Evolutionary conservation across 2,329 filamentous ascomycete species (phyloP).

Genomic region (Fusarium sp.): DNA sequence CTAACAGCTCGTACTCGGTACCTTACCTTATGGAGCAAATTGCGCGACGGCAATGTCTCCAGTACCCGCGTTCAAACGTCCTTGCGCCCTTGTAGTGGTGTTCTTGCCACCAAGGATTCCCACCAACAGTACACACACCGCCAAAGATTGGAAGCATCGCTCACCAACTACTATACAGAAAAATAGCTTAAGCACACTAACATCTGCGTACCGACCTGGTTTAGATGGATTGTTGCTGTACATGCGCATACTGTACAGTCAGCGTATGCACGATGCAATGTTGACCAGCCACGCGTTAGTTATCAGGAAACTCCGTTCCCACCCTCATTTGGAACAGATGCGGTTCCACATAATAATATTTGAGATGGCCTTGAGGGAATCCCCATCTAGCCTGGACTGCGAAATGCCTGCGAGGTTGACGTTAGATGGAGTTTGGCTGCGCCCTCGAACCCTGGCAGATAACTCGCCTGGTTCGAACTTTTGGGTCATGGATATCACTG

Average conservation of each 20-base stretch:
- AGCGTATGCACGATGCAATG: conserved; percentile 21
- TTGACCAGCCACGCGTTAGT: conserved; percentile 16
- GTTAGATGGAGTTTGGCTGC: conserved; percentile 32
- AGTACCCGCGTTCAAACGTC: conserved; percentile 13
- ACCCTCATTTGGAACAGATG: conserved; percentile 14
- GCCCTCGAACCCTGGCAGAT: conserved; percentile 39
- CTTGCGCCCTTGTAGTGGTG: conserved; percentile 15
- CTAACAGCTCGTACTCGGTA: conserved; percentile 9
- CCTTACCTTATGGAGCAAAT: conserved; percentile 10
- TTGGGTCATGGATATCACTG: conserved; percentile 11
- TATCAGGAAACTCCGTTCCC: conserved; percentile 27
- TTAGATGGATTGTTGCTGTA: conserved; percentile 4
- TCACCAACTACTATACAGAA: conserved; percentile 9
- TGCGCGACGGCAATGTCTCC: conserved; percentile 8
- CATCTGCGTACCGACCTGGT: conserved; percentile 8
- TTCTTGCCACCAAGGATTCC: conserved; percentile 29
- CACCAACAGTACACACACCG: conserved; percentile 31
- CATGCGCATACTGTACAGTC: neutral
- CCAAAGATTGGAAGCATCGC: conserved; percentile 17
- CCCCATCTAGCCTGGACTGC: conserved; percentile 17
- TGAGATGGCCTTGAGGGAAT: conserved; percentile 24
- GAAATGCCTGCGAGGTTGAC: conserved; percentile 17
- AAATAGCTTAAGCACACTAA: conserved; percentile 18
- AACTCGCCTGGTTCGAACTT: conserved; percentile 41
- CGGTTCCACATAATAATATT: conserved; percentile 30